These are phyloP conservation scores for Saturnispora bothae DNA, from an alignment of 805 yeast species.

Conservation along the genomic window DNA sequence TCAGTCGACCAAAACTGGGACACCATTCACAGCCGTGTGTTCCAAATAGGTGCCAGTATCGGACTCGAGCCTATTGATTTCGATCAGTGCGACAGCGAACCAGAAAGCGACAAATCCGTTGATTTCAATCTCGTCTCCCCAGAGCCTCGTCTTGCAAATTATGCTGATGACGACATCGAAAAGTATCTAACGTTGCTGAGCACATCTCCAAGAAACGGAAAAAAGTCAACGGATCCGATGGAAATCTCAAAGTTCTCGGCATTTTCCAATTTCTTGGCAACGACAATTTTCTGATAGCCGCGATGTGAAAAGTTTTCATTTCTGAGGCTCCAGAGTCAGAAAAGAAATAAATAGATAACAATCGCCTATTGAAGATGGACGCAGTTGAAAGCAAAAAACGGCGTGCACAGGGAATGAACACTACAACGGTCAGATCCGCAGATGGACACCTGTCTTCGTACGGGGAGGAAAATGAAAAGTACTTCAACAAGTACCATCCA, in stretches of 20 bases:
- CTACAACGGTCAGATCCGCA: constrained; percentile 7
- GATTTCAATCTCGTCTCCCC: not conserved
- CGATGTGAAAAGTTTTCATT: constrained; percentile 5
- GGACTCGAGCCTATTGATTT: constrained; percentile 15
- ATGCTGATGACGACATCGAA: not conserved
- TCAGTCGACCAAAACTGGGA: constrained; percentile 33
- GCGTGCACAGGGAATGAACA: constrained; percentile 3
- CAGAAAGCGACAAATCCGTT: not conserved
- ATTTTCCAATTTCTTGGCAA: not conserved
- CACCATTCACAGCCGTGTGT: constrained; percentile 27
- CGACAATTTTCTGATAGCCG: constrained; percentile 4
- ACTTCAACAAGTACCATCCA: constrained; percentile 24
- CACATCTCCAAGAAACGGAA: no score
- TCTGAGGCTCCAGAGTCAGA: no score
- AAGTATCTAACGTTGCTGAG: not conserved
- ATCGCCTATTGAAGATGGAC: no score
- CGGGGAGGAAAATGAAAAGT: constrained; percentile 15
- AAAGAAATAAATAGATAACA: not conserved
- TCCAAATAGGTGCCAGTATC: constrained; percentile 12
- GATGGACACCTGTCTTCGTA: constrained; percentile 1
- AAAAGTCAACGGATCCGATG: no score
- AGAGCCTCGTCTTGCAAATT: not conserved
- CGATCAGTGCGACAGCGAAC: constrained; percentile 7
- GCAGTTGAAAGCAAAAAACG: no score
- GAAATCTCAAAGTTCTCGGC: not conserved